Conservation (phyloP, 331 rosid genomes). For the Telfairia occidentalis region DNA sequence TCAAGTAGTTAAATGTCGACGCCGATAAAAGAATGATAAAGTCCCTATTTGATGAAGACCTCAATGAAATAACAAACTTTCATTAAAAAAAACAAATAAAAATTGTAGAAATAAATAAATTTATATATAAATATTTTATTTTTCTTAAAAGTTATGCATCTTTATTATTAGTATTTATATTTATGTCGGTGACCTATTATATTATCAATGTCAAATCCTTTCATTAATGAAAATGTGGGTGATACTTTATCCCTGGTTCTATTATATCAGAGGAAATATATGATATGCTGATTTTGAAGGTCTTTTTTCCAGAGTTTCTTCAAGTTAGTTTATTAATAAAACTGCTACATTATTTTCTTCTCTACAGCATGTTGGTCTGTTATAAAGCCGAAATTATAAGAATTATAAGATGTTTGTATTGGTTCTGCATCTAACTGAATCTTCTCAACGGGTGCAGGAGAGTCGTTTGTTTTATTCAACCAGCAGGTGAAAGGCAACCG, state of each 20-base stretch:
- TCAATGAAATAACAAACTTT: background rate
- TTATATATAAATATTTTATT: background rate
- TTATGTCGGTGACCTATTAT: background rate
- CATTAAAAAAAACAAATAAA: background rate
- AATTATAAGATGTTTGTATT: background rate
- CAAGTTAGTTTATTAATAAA: background rate
- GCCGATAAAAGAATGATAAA: background rate
- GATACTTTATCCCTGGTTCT: background rate
- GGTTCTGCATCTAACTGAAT: background rate
- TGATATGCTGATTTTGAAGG: background rate
- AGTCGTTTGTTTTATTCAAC: constrained; percentile 78
- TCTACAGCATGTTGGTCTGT: background rate
- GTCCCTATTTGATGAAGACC: background rate
- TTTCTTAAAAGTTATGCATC: too few relatives aligned
- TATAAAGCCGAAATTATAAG: background rate
- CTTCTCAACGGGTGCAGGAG: constrained; percentile 40
- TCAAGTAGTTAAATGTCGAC: background rate
- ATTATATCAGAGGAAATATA: background rate
- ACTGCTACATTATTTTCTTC: background rate
- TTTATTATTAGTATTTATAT: background rate
- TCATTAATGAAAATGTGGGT: background rate
- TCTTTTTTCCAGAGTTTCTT: background rate
- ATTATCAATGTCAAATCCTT: background rate
- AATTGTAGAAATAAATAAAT: background rate
- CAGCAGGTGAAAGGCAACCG: constrained; percentile 80